Evolutionary conservation across 768 basidiomycete species (phyloP).

Genomic region (Serpula lacrymans): DNA sequence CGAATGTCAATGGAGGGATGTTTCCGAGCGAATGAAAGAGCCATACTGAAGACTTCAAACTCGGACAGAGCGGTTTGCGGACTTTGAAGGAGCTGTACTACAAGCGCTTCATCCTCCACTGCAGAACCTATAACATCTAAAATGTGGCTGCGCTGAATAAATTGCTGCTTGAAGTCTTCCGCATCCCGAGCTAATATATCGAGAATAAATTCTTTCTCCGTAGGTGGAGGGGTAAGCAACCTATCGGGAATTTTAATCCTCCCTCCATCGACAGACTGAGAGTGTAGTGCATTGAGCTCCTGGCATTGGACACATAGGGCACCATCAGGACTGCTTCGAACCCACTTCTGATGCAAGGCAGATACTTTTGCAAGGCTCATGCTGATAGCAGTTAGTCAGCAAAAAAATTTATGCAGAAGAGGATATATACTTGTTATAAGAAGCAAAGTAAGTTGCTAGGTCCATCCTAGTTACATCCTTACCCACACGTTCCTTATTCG

Average conservation of each 20-base stretch:
- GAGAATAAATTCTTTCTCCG: constrained; percentile 45
- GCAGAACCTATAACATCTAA: constrained; percentile 20
- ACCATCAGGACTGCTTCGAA: constrained; percentile 48
- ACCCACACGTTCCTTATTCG: constrained; percentile 51
- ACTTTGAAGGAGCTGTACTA: constrained; percentile 45
- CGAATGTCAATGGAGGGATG: constrained; percentile 38
- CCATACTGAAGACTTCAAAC: constrained; percentile 56
- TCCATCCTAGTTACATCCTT: constrained; percentile 50
- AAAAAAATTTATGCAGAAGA: not conserved
- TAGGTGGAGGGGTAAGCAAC: constrained; percentile 44
- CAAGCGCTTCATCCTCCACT: constrained; percentile 39
- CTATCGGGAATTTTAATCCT: constrained; percentile 57
- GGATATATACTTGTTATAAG: constrained; percentile 54
- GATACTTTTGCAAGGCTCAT: constrained; percentile 55
- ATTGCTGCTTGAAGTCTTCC: constrained; percentile 41
- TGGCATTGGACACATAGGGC: constrained; percentile 65
- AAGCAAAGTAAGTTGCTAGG: constrained; percentile 62
- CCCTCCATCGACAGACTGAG: constrained; percentile 66
- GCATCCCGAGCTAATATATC: constrained; percentile 49
- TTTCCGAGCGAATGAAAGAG: constrained; percentile 42
- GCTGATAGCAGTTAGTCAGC: constrained; percentile 27
- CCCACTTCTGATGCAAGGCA: constrained; percentile 60
- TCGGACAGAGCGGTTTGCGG: constrained; percentile 56
- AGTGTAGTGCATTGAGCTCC: constrained; percentile 68
- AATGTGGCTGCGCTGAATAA: constrained; percentile 29